Evolutionary conservation across 2,329 filamentous ascomycete genomes (phyloP).

Genomic region (Knufia fluminis): DNA sequence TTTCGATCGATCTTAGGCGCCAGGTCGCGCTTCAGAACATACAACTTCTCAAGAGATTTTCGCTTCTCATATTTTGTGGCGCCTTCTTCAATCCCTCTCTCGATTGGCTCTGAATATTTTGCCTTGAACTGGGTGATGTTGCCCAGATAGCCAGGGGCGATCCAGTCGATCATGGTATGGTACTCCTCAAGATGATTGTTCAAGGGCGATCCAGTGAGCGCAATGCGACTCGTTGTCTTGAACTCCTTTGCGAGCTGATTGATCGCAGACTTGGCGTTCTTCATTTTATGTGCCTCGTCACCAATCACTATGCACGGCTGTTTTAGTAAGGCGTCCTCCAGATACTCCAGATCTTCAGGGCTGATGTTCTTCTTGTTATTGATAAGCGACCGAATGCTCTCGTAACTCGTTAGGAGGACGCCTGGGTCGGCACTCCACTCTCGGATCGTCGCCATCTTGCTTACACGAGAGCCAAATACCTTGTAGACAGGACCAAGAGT

Average conservation of each 20-base stretch:
- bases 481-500: slow-evolving; percentile 44
- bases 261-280: slow-evolving; percentile 51
- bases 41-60: slow-evolving; percentile 55
- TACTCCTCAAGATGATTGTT: slow-evolving; percentile 80
- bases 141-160: slow-evolving; percentile 70
- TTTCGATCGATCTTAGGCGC: slow-evolving; percentile 65
- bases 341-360: slow-evolving; percentile 26
- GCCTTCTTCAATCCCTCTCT: slow-evolving; percentile 59
- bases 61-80: slow-evolving; percentile 49
- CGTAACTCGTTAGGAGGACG: slow-evolving; percentile 67
- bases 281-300: slow-evolving; percentile 76
- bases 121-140: slow-evolving; percentile 56
- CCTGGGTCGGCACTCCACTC: slow-evolving; percentile 54
- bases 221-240: slow-evolving; percentile 61
- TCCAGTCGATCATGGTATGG: slow-evolving; percentile 79
- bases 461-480: background rate
- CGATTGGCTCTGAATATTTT: slow-evolving; percentile 65
- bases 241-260: slow-evolving; percentile 50
- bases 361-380: slow-evolving; percentile 21
- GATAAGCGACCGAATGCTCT: slow-evolving; percentile 49
- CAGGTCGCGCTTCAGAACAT: slow-evolving; percentile 61
- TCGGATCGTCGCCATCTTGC: background rate
- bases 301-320: slow-evolving; percentile 65
- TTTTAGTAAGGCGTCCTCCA: slow-evolving; percentile 44
- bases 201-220: slow-evolving; percentile 76